phyloP scores from a whole-genome alignment of 2,329 filamentous ascomycete genomes.

The Paracorniculantispora psalliotae region DNA sequence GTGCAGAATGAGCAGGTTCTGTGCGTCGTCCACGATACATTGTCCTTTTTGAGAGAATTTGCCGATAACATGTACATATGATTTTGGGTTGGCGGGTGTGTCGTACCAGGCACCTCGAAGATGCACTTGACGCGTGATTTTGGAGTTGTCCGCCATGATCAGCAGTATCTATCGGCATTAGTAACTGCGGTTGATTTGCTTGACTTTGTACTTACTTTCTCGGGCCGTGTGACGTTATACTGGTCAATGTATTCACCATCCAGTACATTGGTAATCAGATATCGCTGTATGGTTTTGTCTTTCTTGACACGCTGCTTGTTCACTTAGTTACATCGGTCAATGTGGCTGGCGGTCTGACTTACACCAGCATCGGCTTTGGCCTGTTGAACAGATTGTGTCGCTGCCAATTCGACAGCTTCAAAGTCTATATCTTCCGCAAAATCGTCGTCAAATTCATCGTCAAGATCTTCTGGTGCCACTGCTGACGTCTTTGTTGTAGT shows the following conservation, averaged over 20 bases:
- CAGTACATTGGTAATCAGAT: conserved; percentile 70
- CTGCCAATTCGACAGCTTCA: conserved; percentile 67
- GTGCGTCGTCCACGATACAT: conserved; percentile 76
- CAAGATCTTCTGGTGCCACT: neutral
- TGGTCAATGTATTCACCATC: conserved; percentile 63
- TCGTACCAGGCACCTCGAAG: conserved; percentile 85
- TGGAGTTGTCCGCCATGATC: conserved; percentile 73
- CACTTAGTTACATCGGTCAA: conserved; percentile 53
- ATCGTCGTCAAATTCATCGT: conserved; percentile 33
- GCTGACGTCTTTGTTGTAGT: neutral
- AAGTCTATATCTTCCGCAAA: conserved; percentile 73
- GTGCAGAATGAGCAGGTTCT: conserved; percentile 84
- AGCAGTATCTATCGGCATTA: conserved; percentile 58
- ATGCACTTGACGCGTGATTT: conserved; percentile 61
- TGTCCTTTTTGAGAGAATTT: conserved; percentile 63
- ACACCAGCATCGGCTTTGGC: conserved; percentile 28
- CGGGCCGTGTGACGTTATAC: conserved; percentile 52
- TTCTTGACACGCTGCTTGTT: conserved; percentile 60
- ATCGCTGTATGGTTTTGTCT: conserved; percentile 76
- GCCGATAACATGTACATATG: conserved; percentile 84
- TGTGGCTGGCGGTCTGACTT: conserved; percentile 26
- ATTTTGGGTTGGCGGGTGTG: conserved; percentile 66
- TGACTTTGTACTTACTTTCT: conserved; percentile 58
- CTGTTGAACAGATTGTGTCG: conserved; percentile 58
- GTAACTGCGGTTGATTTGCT: conserved; percentile 7